Evolutionary conservation across 2,329 filamentous ascomycete species (phyloP), one percentile per base, ranked within the genome.

Genomic region (Diplodia mutila): DNA sequence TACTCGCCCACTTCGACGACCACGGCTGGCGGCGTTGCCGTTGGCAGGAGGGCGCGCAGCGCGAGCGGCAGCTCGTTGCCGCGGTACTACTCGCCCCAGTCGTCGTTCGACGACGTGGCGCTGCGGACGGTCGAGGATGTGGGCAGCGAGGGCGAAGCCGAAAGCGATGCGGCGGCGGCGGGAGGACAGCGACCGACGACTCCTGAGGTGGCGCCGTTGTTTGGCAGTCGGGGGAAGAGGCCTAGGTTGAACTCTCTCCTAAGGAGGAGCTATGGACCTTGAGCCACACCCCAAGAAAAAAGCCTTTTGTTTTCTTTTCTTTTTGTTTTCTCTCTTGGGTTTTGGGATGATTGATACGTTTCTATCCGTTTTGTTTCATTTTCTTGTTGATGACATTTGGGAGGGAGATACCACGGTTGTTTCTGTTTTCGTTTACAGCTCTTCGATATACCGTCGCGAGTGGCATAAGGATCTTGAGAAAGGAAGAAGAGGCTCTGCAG

Each of bases 41-140:
- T n/a, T 16, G 29, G 27, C 0, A 49, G 46, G 32, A 29, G 61
- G 8, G 23, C 49, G 16, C 48, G 61, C 23, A 65, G 61, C 49
- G 51, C 49, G 18, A 65, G 49, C 61, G 61, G 61, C 9, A 53
- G 49, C 49, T 54, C 34, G 32, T 23, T 65, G 49, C 48, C 48
- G 48, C 48, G 61, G 7, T 65, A 65, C 61, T 65, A 65, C 46
- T 49, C 61, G 18, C 34, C 49, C 32, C 49, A 54, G 8, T 21
- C 61, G 49, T 53, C 61, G 23, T 53, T 39, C n/a, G 61, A 64
- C 46, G 61, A 64, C 61, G 59, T 63, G 29, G 59, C 59, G 11
- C 29, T 63, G 46, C 59, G 59, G 29, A 63, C 59, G 46, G 61
- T 14, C 29, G 37, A 65, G 6, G 49, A 53, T 8, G 61, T 12